phyloP scores from a whole-genome alignment of 768 basidiomycete species.

The Pleurotus sapidus region DNA sequence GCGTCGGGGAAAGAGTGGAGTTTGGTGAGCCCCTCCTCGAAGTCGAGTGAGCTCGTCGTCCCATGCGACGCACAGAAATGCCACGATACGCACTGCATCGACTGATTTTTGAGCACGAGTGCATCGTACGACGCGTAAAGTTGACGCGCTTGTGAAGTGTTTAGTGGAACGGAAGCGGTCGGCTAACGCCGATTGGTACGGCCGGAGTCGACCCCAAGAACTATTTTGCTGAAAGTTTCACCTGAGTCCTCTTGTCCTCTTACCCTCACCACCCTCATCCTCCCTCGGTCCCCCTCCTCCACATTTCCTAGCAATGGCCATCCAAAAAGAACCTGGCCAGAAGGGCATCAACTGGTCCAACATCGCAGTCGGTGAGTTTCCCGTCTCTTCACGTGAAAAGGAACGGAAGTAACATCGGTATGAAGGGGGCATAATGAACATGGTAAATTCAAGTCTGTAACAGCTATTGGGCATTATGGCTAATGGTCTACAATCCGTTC shows the following conservation, averaged over 20 bases:
- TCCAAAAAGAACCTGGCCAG: constrained; percentile 84
- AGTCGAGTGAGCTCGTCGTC: no score
- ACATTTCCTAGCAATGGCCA: constrained; percentile 54
- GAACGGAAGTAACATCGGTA: constrained; percentile 11
- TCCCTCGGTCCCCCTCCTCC: constrained; percentile 14
- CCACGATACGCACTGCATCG: not conserved
- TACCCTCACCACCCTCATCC: constrained; percentile 16
- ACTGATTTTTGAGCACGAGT: not conserved
- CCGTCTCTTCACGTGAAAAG: constrained; percentile 15
- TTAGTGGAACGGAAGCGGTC: not conserved
- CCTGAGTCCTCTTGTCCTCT: constrained; percentile 17
- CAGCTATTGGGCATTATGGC: no score
- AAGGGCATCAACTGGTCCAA: constrained; percentile 94
- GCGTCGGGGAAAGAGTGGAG: constrained; percentile 2
- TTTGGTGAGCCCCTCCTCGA: no score
- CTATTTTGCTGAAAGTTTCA: constrained; percentile 14
- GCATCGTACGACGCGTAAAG: constrained; percentile 1
- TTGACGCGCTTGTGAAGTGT: not conserved
- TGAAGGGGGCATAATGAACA: constrained; percentile 95
- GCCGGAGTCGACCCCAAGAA: constrained; percentile 18
- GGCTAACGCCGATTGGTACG: constrained; percentile 33
- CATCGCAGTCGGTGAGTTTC: constrained; percentile 82
- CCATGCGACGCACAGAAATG: no score
- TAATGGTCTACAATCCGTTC: no score
- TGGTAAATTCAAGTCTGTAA: constrained; percentile 53